Conservation (phyloP, 2,329 filamentous ascomycete genomes). For the Penicillium glabrum region DNA sequence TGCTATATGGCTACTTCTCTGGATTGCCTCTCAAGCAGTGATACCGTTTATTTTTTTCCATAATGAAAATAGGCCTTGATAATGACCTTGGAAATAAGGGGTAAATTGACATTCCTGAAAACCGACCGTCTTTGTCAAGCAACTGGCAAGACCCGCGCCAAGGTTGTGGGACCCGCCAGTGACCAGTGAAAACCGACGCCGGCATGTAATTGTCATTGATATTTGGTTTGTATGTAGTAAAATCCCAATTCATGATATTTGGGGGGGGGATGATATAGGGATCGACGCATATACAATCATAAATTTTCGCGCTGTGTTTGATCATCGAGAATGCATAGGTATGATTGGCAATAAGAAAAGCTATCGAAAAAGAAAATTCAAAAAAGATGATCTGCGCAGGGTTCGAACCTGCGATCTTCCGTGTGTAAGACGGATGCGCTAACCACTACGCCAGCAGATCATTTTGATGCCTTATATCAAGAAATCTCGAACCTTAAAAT, state of each 20-base stretch:
- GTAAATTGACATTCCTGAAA: background rate
- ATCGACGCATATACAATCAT: background rate
- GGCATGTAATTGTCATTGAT: background rate
- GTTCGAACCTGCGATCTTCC: constrained; percentile 27
- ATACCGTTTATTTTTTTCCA: background rate
- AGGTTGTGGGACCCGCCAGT: background rate
- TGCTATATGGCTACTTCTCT: background rate
- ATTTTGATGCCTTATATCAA: background rate
- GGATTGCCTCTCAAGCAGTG: background rate
- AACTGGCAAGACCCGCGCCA: background rate
- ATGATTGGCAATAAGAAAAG: background rate
- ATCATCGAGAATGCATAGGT: background rate
- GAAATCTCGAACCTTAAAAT: background rate
- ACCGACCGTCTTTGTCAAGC: background rate
- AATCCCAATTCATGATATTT: too few species aligned
- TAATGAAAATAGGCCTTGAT: background rate
- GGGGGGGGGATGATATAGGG: too few species aligned
- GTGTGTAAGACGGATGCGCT: constrained; percentile 25
- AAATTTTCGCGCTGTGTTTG: too few species aligned
- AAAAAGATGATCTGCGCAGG: constrained; percentile 22
- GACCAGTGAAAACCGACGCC: background rate
- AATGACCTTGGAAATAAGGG: background rate
- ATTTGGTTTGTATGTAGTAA: background rate
- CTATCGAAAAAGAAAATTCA: constrained; percentile 3
- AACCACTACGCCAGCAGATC: constrained; percentile 20